Evolutionary conservation across 2,329 filamentous ascomycete species (phyloP), one percentile per base, ranked within the genome.

Genomic region (Fusarium lateritium): DNA sequence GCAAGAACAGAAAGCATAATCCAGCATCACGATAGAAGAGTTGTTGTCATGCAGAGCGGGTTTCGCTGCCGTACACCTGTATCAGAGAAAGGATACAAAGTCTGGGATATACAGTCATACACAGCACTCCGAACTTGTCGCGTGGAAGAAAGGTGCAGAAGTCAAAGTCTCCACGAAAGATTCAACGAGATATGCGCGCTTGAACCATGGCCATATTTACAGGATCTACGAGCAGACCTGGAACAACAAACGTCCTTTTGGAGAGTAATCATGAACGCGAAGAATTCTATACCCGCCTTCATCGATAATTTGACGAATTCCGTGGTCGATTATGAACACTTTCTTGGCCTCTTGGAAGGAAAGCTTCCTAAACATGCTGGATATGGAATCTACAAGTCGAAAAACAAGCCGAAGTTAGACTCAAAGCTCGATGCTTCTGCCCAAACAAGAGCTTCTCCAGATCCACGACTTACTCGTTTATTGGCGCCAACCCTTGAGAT

Each of bases 21-120:
- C 2, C 17, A 24, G 9, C 7, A 19, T 4, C 56, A 17, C n/a
- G 7, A 39, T 0, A 14, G 22, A 4, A 40, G 34, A 4, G 44
- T 39, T 2, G 34, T 53, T 5, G 14, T 61, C 2, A 62, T 62
- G 58, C 58, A 62, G 5, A 17, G 26, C 2, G 39, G 45, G 44
- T 22, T 44, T 14, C 24, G 55, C 9, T 62, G 58, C 7, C 44
- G 58, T n/a, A 62, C 56, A 22, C 15, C 22, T 17, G 13, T 62
- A 9, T 28, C 39, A 1, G 26, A 53, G 1, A 28, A 45, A 28
- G 44, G 44, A 4, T 62, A 19, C 17, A 61, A 24, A 15, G 9
- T 34, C 9, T 62, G 56, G 58, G 26, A 44, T 3, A 24, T 62
- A 1, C 14, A 34, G 2, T 50, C 15, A 22, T 62, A 62, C 17